phyloP scores from a whole-genome alignment of 164 flowering plant species.

The Tinospora cordifolia region DNA sequence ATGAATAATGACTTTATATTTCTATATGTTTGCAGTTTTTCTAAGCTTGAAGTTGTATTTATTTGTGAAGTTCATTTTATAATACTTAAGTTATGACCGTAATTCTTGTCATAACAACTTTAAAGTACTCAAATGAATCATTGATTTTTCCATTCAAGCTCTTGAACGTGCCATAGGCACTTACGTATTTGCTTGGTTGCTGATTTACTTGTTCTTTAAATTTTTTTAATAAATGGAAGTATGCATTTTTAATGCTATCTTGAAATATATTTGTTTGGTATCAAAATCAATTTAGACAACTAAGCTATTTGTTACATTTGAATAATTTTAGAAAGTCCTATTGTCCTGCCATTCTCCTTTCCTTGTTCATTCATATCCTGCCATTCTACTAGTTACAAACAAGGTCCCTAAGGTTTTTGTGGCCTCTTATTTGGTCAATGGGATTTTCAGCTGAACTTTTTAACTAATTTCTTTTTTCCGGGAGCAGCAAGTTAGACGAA shows the following conservation, averaged over 20 bases:
- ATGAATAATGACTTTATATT: too few species aligned
- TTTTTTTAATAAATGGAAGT: neutral
- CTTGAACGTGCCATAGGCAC: neutral
- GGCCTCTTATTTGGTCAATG: neutral
- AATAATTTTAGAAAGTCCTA: neutral
- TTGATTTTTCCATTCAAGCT: neutral
- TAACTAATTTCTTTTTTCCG: constrained; percentile 20
- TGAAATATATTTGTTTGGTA: neutral
- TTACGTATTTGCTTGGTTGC: neutral
- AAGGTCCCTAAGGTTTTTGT: neutral
- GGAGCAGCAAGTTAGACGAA: constrained; percentile 58
- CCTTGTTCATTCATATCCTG: neutral
- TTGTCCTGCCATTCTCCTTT: neutral
- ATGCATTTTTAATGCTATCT: neutral
- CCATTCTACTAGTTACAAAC: neutral
- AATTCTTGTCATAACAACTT: too few species aligned
- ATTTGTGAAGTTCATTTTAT: too few species aligned
- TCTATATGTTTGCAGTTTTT: too few species aligned
- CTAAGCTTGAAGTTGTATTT: too few species aligned
- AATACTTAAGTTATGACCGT: too few species aligned
- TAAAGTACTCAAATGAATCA: too few species aligned
- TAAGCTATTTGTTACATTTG: neutral
- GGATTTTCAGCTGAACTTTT: constrained; percentile 1
- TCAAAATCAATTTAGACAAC: neutral
- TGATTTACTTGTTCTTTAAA: neutral